These are phyloP conservation scores for Zizania palustris DNA, from an alignment of 202 grass and related monocot genomes.

Conservation along the genomic window DNA sequence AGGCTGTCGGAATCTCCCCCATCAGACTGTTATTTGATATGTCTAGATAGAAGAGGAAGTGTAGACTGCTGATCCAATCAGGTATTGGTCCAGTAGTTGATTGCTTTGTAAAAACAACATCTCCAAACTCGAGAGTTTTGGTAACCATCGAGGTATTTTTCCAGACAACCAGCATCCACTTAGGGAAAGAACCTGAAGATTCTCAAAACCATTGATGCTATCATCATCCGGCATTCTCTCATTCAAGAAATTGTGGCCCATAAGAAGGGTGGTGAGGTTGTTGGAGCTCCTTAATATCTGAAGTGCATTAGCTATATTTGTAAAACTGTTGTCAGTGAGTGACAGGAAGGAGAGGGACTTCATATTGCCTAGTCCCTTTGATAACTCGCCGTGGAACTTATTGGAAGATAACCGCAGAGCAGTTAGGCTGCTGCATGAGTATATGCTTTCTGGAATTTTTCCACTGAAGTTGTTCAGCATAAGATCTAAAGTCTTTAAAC, in stretches of 20 bases:
- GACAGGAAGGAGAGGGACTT: constrained; percentile 41
- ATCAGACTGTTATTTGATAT: constrained; percentile 56
- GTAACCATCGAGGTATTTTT: constrained; percentile 56
- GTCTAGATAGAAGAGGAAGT: constrained; percentile 56
- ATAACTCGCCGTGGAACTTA: constrained; percentile 57
- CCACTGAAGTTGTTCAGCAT: constrained; percentile 47
- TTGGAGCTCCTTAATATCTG: constrained; percentile 35
- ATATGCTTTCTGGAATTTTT: constrained; percentile 50
- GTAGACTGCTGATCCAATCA: constrained; percentile 45
- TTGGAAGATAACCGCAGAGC: constrained; percentile 46
- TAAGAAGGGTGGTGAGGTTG: constrained; percentile 16
- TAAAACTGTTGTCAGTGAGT: background rate
- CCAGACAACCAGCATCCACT: constrained; percentile 42
- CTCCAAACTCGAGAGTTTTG: constrained; percentile 43
- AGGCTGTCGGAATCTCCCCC: constrained; percentile 45
- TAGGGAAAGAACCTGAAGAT: constrained; percentile 50
- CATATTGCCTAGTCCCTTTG: constrained; percentile 40
- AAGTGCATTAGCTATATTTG: constrained; percentile 54
- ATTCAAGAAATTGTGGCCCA: constrained; percentile 20
- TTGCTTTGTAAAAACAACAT: constrained; percentile 54
- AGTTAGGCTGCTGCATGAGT: constrained; percentile 47
- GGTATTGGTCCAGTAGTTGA: constrained; percentile 59
- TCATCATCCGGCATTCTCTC: constrained; percentile 43
- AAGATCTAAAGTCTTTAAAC: constrained; percentile 35
- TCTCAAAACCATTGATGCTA: constrained; percentile 50